These are phyloP conservation scores for Cladosporium sphaerospermum DNA, from an alignment of 2,329 filamentous ascomycete genomes.

Conservation along the genomic window DNA sequence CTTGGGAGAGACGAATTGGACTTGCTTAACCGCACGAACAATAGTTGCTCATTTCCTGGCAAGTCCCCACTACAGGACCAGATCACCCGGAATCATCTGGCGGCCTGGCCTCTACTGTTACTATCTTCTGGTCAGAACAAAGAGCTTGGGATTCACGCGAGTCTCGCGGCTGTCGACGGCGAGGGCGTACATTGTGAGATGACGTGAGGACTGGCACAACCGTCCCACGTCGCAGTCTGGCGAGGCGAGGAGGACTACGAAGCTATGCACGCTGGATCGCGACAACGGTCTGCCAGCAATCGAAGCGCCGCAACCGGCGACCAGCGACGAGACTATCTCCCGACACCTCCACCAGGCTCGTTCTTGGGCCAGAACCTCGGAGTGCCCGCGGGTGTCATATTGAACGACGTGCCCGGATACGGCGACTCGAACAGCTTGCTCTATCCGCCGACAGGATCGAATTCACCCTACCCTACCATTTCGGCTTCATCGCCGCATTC, in stretches of 20 bases:
- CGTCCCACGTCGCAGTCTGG: conserved; percentile 8
- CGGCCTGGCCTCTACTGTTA: too few relatives aligned
- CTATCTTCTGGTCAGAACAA: background rate
- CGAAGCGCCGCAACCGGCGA: conserved; percentile 9
- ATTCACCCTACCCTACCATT: conserved; percentile 30
- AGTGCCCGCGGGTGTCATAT: conserved; percentile 15
- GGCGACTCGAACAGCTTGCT: conserved; percentile 16
- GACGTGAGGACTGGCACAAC: background rate
- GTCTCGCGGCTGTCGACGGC: background rate
- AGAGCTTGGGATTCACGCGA: background rate
- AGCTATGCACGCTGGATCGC: conserved; percentile 15
- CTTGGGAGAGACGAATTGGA: too few relatives aligned
- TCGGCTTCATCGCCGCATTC: conserved; percentile 25
- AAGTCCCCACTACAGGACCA: too few relatives aligned
- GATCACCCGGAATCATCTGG: too few relatives aligned
- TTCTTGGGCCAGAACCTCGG: conserved; percentile 11
- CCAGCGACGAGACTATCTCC: conserved; percentile 7
- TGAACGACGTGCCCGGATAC: conserved; percentile 17
- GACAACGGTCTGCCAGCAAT: conserved; percentile 17
- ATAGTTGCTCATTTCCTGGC: too few relatives aligned
- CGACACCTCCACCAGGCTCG: conserved; percentile 12
- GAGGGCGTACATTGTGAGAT: conserved; percentile 2
- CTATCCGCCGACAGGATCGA: conserved; percentile 10
- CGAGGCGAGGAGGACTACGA: background rate
- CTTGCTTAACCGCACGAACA: too few relatives aligned